Base-by-base conservation (phyloP, 352 stramenopile genomes). In the Globisporangium middletonii region DNA sequence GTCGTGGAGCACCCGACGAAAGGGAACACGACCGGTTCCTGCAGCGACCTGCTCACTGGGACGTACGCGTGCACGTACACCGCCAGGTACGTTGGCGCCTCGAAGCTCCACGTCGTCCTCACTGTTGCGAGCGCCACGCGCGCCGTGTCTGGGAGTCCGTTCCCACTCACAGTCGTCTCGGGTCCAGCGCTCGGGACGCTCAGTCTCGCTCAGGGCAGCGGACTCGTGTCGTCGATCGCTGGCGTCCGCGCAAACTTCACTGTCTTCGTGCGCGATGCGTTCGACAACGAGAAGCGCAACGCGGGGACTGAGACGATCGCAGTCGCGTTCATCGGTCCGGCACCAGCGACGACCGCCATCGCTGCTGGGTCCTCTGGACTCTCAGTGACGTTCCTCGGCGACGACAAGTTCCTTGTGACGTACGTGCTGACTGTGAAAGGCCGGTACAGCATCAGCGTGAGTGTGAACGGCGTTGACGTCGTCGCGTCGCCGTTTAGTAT, bases 1-100 rank as follows among this genome's bases (percentile, higher is more conserved):
- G 55, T 63, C 1, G 41, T 92, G 4, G 63, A 77, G 18, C 63
- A 85, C 30, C 26, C 55, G n/a, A 33, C 33, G 0, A 73, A 74
- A 35, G 72, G 59, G 2, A 76, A 69, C 16, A 64, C 83, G 13
- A 75, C 11, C 41, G 77, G 77, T 19, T 2, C 50, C 2, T 92
- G 82, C 55, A 68, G 59, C 0, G 79, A 89, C 26, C 46, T 87
- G 11, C 60, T 81, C 43, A 83, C 77, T 27, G 82, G 82, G 0
- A 55, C 67, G 13, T 92, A 89, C 54, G 69, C 68, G 7, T 92
- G 82, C 51, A 73, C 71, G n/a, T 92, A 86, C 55, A 75, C 56
- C 2, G 55, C 82, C 3, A 75, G 75, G 9, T 77, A 67, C 49
- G 74, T 81, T 16, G 76, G 76, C 13, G 33, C 23, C 0, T 57